phyloP scores from a whole-genome alignment of 164 flowering plant genomes.

The Aristolochia contorta region DNA sequence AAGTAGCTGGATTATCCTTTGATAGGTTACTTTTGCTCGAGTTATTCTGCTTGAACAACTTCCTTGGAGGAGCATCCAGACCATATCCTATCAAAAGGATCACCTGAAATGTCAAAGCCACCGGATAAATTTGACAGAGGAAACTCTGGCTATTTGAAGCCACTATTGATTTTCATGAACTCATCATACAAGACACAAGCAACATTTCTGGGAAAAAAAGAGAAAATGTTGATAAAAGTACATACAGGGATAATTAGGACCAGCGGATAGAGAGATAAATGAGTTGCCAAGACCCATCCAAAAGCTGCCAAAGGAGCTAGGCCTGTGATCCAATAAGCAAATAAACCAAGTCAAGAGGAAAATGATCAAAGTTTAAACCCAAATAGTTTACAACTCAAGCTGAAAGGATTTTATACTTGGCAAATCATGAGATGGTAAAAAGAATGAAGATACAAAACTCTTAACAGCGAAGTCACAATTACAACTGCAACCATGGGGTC shows the following conservation, averaged over 20 bases:
- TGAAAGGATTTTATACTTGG: too few species aligned
- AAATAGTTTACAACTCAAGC: too few species aligned
- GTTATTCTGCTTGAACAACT: conserved; percentile 38
- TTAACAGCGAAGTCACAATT: too few species aligned
- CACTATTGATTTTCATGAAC: neutral
- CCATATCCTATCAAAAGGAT: conserved; percentile 73
- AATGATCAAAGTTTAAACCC: neutral
- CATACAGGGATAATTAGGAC: conserved; percentile 75
- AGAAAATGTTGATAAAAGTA: conserved; percentile 3
- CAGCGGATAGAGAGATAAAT: conserved; percentile 83
- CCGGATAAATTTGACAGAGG: too few species aligned
- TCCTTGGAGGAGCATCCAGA: conserved; percentile 77
- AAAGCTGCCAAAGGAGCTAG: conserved; percentile 80
- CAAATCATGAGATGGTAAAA: too few species aligned
- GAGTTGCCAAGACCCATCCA: conserved; percentile 88
- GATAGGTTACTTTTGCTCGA: conserved; percentile 20
- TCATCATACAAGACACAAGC: neutral
- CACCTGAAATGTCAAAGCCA: conserved; percentile 31
- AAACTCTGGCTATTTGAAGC: neutral
- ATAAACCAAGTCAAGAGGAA: neutral
- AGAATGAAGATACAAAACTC: too few species aligned
- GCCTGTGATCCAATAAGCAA: conserved; percentile 34
- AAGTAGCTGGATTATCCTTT: conserved; percentile 3
- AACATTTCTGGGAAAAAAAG: conserved; percentile 1
- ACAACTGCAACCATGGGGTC: too few species aligned